Base-by-base conservation (phyloP, 345 rosid genomes). In the Turnera subulata region DNA sequence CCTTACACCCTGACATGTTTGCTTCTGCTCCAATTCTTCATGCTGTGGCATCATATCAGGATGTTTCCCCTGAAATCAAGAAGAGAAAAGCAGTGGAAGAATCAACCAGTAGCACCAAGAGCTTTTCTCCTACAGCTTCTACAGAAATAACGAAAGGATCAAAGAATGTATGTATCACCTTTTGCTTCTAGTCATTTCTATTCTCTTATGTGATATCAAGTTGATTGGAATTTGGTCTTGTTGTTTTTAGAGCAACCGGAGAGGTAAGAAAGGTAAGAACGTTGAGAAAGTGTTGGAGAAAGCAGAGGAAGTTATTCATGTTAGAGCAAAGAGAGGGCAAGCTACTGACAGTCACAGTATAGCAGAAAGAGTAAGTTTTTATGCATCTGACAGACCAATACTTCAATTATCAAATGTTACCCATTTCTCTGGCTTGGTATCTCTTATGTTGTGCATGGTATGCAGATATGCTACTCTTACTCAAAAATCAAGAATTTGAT, bases 251-350 rank as follows among this genome's bases (percentile, higher is more conserved):
- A 46, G 35, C 9, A 49, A 54, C 35, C 4, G 4, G 8, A 53
- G 51, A 66, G 21, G 50, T 20, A 66, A 39, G 54, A 59, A 59
- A 66, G 64, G 53, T n/a, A 53, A 45, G 59, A 59, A 16, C 22
- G 58, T 21, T 23, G 59, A 51, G 25, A 66, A 52, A 23, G 53
- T 22, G 53, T 46, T 23, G 25, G 57, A 50, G 11, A 45, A 53
- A 53, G 55, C 48, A 46, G 59, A 53, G 18, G 37, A 66, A 53
- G 43, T 66, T 44, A 25, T 66, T 59, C 71, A 66, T 59, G 59
- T 66, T 37, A 59, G 97, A 70, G 97, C 94, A 26, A 78, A 95
- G 62, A 71, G 96, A 47, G 97, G 87, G 19, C 84, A 79, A 64
- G 87, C 84, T 37, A 82, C 87, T 26, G 87, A 82, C 42, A 76